These are phyloP conservation scores for Fusarium zealandicum DNA, from an alignment of 2,329 filamentous ascomycete species.

Conservation along the genomic window DNA sequence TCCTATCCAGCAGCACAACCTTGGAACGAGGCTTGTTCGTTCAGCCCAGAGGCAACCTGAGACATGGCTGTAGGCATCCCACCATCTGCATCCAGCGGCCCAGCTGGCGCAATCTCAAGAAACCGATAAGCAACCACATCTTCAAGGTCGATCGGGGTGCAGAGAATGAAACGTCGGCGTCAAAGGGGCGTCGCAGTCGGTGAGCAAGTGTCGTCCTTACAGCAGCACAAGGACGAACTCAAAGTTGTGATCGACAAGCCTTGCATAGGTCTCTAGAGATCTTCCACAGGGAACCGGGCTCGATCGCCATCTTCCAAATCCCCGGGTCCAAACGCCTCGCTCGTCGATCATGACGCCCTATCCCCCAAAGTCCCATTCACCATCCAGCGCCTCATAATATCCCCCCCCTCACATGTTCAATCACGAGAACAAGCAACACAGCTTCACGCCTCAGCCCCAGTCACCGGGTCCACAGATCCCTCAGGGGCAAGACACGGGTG, in stretches of 20 bases:
- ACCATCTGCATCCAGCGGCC: not conserved
- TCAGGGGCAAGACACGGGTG: slow-evolving; percentile 9
- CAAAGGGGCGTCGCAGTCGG: not conserved
- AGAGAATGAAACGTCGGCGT: not conserved
- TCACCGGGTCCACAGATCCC: not conserved
- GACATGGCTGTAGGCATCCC: not conserved
- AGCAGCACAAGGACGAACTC: not conserved
- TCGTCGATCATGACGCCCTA: too few species aligned
- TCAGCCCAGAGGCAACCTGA: not conserved
- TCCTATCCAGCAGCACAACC: too few species aligned
- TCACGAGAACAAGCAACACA: slow-evolving; percentile 1
- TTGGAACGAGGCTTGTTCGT: too few species aligned
- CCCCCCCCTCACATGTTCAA: not conserved
- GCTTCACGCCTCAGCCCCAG: slow-evolving; percentile 1
- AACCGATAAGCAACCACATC: too few species aligned
- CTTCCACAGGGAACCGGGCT: not conserved
- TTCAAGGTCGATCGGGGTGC: too few species aligned
- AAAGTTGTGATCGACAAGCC: not conserved
- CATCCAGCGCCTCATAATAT: too few species aligned
- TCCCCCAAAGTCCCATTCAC: too few species aligned
- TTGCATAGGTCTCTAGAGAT: not conserved
- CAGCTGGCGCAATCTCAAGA: not conserved
- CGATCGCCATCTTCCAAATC: not conserved
- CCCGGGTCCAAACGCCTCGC: not conserved
- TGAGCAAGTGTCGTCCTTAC: not conserved